phyloP scores from a whole-genome alignment of 768 basidiomycete species.

The Leccinum variicolor region DNA sequence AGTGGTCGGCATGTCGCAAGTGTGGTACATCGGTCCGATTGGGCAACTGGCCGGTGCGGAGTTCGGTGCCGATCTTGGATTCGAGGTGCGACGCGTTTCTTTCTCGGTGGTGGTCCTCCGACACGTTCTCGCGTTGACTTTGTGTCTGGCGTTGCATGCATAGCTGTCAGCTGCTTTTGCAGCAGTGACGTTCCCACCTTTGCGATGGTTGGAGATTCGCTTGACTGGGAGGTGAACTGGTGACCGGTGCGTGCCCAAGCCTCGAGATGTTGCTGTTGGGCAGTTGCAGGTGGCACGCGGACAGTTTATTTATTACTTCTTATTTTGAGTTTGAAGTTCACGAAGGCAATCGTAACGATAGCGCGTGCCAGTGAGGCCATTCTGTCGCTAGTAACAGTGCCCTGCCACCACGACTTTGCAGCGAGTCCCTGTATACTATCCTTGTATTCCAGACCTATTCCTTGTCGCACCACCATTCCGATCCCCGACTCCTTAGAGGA shows the following conservation, averaged over 20 bases:
- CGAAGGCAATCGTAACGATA: background rate
- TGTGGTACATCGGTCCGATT: constrained; percentile 52
- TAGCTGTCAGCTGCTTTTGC: constrained; percentile 46
- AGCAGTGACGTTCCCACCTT: constrained; percentile 43
- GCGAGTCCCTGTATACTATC: background rate
- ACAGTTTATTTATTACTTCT: background rate
- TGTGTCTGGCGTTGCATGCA: background rate
- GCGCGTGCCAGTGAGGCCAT: no score
- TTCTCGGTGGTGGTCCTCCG: background rate
- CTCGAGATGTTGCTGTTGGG: background rate
- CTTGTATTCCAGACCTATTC: no score
- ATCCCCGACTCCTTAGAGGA: no score
- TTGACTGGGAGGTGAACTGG: constrained; percentile 35
- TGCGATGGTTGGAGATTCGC: constrained; percentile 48
- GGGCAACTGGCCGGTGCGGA: constrained; percentile 38
- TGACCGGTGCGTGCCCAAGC: background rate
- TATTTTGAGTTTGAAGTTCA: background rate
- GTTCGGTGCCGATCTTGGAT: constrained; percentile 52
- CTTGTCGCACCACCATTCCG: no score
- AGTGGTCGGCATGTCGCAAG: constrained; percentile 51
- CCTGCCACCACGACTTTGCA: no score
- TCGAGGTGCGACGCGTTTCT: constrained; percentile 39
- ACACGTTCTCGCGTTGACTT: background rate
- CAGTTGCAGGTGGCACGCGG: background rate
- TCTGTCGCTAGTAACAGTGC: background rate